Conservation (phyloP, 768 basidiomycete species). For the Erythrobasidium yunnanense region DNA sequence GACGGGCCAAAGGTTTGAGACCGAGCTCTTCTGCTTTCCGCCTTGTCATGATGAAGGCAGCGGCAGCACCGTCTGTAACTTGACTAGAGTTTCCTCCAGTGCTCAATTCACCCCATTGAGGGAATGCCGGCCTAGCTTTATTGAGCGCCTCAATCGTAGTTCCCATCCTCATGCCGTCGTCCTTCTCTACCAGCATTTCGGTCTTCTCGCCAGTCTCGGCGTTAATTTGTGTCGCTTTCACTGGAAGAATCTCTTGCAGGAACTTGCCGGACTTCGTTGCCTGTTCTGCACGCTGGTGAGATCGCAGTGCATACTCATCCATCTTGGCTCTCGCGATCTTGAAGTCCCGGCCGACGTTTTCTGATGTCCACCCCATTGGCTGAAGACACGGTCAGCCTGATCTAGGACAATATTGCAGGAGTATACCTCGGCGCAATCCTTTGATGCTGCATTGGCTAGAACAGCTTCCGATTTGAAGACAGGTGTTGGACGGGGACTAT, state of each 20-base stretch:
- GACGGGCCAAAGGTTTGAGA: constrained; percentile 60
- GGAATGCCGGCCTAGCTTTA: constrained; percentile 76
- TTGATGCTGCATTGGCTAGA: constrained; percentile 8
- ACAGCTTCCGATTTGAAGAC: constrained; percentile 21
- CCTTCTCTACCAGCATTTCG: constrained; percentile 56
- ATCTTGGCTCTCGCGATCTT: constrained; percentile 61
- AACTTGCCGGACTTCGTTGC: constrained; percentile 74
- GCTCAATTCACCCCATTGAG: constrained; percentile 53
- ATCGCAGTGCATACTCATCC: constrained; percentile 71
- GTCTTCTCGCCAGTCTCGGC: constrained; percentile 40
- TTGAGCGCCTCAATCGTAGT: constrained; percentile 64
- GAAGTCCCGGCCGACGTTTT: constrained; percentile 75
- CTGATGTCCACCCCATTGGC: constrained; percentile 66
- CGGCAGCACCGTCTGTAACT: constrained; percentile 77
- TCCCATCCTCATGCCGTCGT: constrained; percentile 77
- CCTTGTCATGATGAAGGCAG: constrained; percentile 68
- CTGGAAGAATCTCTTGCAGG: constrained; percentile 58
- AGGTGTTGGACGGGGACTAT: constrained; percentile 24
- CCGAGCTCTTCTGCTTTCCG: constrained; percentile 65
- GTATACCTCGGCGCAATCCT: constrained; percentile 24
- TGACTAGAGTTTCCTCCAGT: constrained; percentile 65
- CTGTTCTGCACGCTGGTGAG: constrained; percentile 70
- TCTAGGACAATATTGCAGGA: not conserved
- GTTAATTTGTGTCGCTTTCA: constrained; percentile 65
- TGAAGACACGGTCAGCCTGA: not conserved